Evolutionary conservation across 2,329 filamentous ascomycete genomes (phyloP).

Genomic region (Aureobasidium melanogenum): DNA sequence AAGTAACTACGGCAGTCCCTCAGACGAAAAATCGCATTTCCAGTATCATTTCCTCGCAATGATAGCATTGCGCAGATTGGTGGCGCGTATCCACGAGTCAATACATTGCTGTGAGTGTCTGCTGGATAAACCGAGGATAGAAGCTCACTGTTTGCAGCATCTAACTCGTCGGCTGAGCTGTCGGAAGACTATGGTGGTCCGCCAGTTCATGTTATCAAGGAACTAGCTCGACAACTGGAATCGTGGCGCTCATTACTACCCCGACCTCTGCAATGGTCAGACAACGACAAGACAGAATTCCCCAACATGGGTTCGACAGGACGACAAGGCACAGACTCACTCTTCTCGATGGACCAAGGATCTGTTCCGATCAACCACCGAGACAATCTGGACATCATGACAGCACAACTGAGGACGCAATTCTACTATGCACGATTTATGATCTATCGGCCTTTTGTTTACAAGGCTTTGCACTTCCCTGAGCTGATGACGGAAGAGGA

Average conservation of each 20-base stretch:
- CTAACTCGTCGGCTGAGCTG: slow-evolving; percentile 20
- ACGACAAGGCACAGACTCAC: slow-evolving; percentile 23
- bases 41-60: slow-evolving; percentile 53
- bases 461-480: slow-evolving; percentile 51
- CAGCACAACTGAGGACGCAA: slow-evolving; percentile 48
- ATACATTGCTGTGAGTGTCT: slow-evolving; percentile 43
- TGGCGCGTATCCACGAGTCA: slow-evolving; percentile 43
- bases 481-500: slow-evolving; percentile 47
- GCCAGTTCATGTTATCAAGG: slow-evolving; percentile 37
- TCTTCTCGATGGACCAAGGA: slow-evolving; percentile 42
- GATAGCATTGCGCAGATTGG: slow-evolving; percentile 47
- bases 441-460: slow-evolving; percentile 50
- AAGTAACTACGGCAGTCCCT: slow-evolving; percentile 32
- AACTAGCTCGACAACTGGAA: slow-evolving; percentile 46
- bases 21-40: slow-evolving; percentile 45
- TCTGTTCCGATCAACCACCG: slow-evolving; percentile 37
- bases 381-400: slow-evolving; percentile 48
- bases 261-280: slow-evolving; percentile 47
- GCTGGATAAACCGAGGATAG: neutral
- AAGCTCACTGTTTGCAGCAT: slow-evolving; percentile 14
- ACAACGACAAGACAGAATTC: slow-evolving; percentile 40
- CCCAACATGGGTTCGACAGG: slow-evolving; percentile 21
- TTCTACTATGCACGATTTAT: slow-evolving; percentile 53
- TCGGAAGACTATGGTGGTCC: slow-evolving; percentile 30
- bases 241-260: slow-evolving; percentile 52